Base-by-base conservation (phyloP, 108 stramenopile species). In the Skeletonema tropicum region DNA sequence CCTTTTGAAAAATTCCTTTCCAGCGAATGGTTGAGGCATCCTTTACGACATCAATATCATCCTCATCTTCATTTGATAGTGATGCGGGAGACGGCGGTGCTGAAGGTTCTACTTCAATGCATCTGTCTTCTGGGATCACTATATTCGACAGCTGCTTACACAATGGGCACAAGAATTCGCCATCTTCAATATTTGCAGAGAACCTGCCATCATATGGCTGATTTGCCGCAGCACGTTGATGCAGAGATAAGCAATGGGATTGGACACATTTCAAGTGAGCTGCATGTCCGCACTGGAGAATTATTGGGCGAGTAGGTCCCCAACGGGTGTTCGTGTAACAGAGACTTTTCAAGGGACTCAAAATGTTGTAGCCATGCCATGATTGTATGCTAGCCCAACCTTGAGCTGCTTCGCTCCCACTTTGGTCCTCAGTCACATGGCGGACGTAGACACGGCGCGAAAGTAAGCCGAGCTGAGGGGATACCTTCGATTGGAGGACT, bases 121-220 rank as follows among this genome's bases (percentile, higher is more conserved):
- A 76, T 63, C 75, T 77, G 38, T 96, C 88, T 52, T 92, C 85
- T 11, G 98, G 97, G 68, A 99, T 87, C 42, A 98, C 81, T 48
- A 94, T 88, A 73, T 99, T 99, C 39, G 93, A 94, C 2, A 99
- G 89, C 75, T 92, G 90, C 69, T 99, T 98, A 86, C 98, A 99
- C 21, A 99, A 85, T 1, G 98, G 98, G 75, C 98, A 99, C 6
- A 99, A 66, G 73, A 95, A 97, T 78, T 99, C 97, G 19, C 96
- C 91, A 41, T 95, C 89, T 48, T 85, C 79, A 57, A 97, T 94
- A 74, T 98, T 96, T 9, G 97, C 94, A 46, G 93, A 91, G 74
- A 93, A 94, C 6, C 96, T 80, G 32, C 96, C 98, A 65, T 97
- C 96, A 73, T 89, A 97, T 26, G 92, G 89, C 65, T 96, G 92